phyloP scores from a whole-genome alignment of 2,329 filamentous ascomycete genomes.

The Myriosclerotinia duriaeana region DNA sequence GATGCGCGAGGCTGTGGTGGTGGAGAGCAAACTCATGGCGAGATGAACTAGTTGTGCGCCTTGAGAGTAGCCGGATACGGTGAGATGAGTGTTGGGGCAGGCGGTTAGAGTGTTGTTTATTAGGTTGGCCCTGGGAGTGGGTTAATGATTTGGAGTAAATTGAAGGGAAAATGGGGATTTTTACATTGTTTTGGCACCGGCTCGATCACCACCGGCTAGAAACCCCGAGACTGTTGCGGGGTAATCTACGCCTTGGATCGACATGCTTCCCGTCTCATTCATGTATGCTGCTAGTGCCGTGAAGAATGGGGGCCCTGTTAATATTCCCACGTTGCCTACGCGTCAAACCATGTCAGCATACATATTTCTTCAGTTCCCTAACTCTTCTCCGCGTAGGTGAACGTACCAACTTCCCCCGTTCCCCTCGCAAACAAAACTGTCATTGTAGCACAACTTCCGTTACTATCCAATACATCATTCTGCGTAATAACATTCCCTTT shows the following conservation, averaged over 20 bases:
- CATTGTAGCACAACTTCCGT: slow-evolving; percentile 35
- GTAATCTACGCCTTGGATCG: slow-evolving; percentile 56
- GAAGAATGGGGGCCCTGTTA: slow-evolving; percentile 37
- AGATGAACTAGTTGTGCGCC: slow-evolving; percentile 37
- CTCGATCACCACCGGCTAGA: slow-evolving; percentile 47
- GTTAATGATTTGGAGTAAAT: not conserved
- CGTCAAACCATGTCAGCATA: not conserved
- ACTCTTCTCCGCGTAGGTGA: not conserved
- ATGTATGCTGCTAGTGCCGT: slow-evolving; percentile 36
- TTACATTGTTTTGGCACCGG: slow-evolving; percentile 47
- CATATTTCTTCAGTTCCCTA: not conserved
- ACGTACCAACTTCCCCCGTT: slow-evolving; percentile 34
- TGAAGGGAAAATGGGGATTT: not conserved
- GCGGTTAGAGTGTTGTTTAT: slow-evolving; percentile 29
- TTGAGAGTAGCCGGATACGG: slow-evolving; percentile 37
- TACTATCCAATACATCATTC: slow-evolving; percentile 18
- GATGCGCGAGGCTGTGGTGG: slow-evolving; percentile 30
- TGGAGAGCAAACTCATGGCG: slow-evolving; percentile 27
- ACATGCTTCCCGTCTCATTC: slow-evolving; percentile 44
- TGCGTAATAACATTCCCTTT: slow-evolving; percentile 18
- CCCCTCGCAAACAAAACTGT: slow-evolving; percentile 36
- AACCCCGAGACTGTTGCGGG: slow-evolving; percentile 49
- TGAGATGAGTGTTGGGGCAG: slow-evolving; percentile 33
- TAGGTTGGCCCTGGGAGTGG: slow-evolving; percentile 27
- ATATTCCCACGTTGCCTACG: slow-evolving; percentile 36